These are phyloP conservation scores for Solanum pinnatisectum DNA, from an alignment of 257 asterid species.

Conservation along the genomic window DNA sequence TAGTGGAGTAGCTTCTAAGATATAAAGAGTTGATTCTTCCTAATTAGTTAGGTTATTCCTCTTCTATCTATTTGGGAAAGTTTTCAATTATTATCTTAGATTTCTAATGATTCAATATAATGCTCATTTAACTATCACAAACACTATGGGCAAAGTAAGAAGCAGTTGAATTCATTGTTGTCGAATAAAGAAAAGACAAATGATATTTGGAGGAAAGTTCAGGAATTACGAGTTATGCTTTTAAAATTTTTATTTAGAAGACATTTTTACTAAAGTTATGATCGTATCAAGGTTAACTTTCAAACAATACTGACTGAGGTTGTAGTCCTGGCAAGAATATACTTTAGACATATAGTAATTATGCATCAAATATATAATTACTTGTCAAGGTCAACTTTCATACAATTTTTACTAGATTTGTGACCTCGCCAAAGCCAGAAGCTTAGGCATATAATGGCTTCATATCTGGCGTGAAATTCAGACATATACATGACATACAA, in stretches of 20 bases:
- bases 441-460: no score
- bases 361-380: background rate
- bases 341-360: background rate
- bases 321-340: no score
- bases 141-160: background rate
- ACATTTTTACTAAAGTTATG: background rate
- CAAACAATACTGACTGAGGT: no score
- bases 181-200: background rate
- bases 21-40: no score
- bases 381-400: background rate
- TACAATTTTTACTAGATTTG: no score
- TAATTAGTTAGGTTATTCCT: background rate
- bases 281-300: background rate
- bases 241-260: no score
- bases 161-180: background rate
- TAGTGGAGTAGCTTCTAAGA: background rate
- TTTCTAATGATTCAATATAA: no score
- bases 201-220: background rate
- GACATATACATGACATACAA: no score
- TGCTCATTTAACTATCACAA: background rate
- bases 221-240: no score
- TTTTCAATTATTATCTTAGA: background rate
- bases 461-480: no score
- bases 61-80: background rate
- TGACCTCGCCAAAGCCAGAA: no score